Conservation (phyloP, 2,329 filamentous ascomycete genomes). For the Kalaharituber pfeilii region DNA sequence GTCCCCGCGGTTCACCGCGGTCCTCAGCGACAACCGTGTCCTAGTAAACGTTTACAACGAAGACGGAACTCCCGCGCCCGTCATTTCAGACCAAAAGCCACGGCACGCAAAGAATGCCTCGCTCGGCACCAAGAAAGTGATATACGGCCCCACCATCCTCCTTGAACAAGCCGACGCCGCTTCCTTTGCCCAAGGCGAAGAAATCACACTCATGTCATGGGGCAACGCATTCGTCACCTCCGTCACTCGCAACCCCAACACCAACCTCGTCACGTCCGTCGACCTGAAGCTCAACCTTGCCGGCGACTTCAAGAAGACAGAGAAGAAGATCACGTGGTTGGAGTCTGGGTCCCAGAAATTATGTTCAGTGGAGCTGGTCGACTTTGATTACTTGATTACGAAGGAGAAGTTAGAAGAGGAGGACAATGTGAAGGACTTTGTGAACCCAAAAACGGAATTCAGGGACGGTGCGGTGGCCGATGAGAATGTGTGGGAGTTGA, state of each 20-base stretch:
- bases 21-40: constrained; percentile 54
- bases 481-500: constrained; percentile 58
- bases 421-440: constrained; percentile 65
- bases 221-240: constrained; percentile 69
- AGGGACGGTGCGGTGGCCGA: constrained; percentile 63
- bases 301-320: constrained; percentile 85
- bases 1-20: constrained; percentile 54
- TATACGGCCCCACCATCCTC: constrained; percentile 55
- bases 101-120: constrained; percentile 80
- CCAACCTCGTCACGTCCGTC: constrained; percentile 46
- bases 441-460: constrained; percentile 59
- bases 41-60: constrained; percentile 51
- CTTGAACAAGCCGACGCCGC: constrained; percentile 77
- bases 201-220: constrained; percentile 95
- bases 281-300: constrained; percentile 76
- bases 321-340: constrained; percentile 95
- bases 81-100: constrained; percentile 50
- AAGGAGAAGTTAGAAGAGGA: constrained; percentile 89
- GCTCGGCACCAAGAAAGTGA: constrained; percentile 71
- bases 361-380: constrained; percentile 68
- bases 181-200: constrained; percentile 65
- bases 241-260: constrained; percentile 37
- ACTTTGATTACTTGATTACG: constrained; percentile 87
- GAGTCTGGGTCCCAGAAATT: constrained; percentile 54
- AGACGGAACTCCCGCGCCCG: constrained; percentile 42